These are phyloP conservation scores for Pichia eremophila DNA, from an alignment of 805 yeast species.

Conservation along the genomic window DNA sequence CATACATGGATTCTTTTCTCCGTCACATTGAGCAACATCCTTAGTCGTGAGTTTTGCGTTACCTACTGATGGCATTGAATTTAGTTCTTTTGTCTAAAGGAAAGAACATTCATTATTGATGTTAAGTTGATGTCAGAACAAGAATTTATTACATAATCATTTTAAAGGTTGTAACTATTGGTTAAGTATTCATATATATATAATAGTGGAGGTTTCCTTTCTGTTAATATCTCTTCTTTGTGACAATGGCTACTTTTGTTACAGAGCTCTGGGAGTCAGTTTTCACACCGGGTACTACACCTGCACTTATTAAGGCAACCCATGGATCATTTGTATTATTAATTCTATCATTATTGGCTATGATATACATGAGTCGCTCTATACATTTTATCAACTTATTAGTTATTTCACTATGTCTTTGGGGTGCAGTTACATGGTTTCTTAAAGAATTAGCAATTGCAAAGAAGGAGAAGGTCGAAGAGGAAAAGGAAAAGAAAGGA, in stretches of 20 bases:
- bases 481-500: constrained; percentile 33
- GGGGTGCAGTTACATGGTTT: constrained; percentile 86
- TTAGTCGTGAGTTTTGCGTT: constrained; percentile 38
- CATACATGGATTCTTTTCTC: constrained; percentile 27
- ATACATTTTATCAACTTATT: constrained; percentile 56
- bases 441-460: constrained; percentile 45
- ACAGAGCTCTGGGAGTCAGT: constrained; percentile 81
- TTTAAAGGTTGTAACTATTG: no score
- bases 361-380: constrained; percentile 52
- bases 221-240: no score
- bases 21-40: constrained; percentile 23
- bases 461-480: constrained; percentile 25
- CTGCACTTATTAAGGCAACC: constrained; percentile 82
- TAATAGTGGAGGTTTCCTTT: no score
- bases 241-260: constrained; percentile 27
- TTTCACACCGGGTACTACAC: constrained; percentile 88
- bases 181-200: no score
- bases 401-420: constrained; percentile 40
- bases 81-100: background rate
- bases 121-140: no score
- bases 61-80: constrained; percentile 30
- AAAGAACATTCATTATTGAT: no score
- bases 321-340: constrained; percentile 71
- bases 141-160: no score
- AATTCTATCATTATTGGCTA: constrained; percentile 42